phyloP scores from a whole-genome alignment of 345 rosid genomes.

The Aquilaria yunnanensis region DNA sequence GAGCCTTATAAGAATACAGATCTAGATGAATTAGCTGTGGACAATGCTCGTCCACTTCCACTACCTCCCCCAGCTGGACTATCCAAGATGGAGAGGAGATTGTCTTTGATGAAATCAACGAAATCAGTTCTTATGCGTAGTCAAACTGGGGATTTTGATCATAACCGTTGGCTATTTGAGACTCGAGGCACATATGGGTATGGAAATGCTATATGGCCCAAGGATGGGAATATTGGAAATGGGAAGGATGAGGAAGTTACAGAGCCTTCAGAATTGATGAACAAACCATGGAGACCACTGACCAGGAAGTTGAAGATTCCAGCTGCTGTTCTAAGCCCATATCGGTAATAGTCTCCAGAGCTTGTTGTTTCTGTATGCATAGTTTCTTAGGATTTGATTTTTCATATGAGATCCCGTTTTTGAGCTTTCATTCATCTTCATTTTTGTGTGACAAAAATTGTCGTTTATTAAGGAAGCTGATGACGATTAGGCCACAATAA shows the following conservation, averaged over 20 bases:
- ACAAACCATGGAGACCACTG: conserved; percentile 95
- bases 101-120: conserved; percentile 90
- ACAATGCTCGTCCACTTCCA: conserved; percentile 47
- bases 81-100: conserved; percentile 88
- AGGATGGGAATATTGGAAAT: conserved; percentile 73
- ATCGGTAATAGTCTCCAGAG: conserved; percentile 42
- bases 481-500: background rate
- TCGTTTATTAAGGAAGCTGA: background rate
- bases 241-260: conserved; percentile 51
- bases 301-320: conserved; percentile 89
- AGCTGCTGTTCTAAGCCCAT: conserved; percentile 92
- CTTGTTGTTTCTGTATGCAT: background rate
- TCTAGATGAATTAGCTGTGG: conserved; percentile 52
- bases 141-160: conserved; percentile 96
- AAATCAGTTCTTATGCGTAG: conserved; percentile 83
- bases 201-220: conserved; percentile 97
- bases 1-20: conserved; percentile 80
- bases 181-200: conserved; percentile 90
- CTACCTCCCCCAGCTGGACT: conserved; percentile 53
- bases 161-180: conserved; percentile 90
- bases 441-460: background rate
- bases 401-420: background rate
- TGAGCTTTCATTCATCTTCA: background rate
- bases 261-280: conserved; percentile 73
- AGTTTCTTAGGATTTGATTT: background rate